Evolutionary conservation across 2,329 filamentous ascomycete species (phyloP), one percentile per base, ranked within the genome.

Genomic region (Furcasterigmium sp.): DNA sequence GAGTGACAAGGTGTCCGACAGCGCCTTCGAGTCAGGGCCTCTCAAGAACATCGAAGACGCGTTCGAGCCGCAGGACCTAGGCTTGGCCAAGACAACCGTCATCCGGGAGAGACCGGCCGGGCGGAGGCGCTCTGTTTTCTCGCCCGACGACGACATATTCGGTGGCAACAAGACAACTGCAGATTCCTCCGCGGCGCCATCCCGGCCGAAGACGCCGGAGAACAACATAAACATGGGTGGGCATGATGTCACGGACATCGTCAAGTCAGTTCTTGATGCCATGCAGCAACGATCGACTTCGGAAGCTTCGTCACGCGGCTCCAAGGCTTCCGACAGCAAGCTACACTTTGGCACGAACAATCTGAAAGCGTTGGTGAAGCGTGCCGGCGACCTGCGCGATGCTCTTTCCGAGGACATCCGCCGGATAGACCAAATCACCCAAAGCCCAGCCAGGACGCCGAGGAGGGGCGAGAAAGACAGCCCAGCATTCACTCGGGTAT

Each of bases 311-410:
- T 51, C 56, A 15, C 56, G 56, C 17, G 59, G 57, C 35, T 54
- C 60, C 5, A 59, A 55, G 47, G 58, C 55, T 10, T 64, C 72
- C 36, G 68, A 70, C 40, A 69, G 72, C 46, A 75, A 75, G 62
- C 73, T 84, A 54, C 82, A 82, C 46, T 85, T 85, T 49, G 81
- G 84, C 55, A 84, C 81, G 5, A 83, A 82, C 49, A 84, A 78
- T 58, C 68, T 85, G n/a, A 80, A 78, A 52, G 77, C 80, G 53
- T 64, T 85, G 42, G 81, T 85, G 29, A 80, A 78, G 56, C 71
- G 79, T 46, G 81, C 81, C 2, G 72, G 76, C 21, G 75, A 77
- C 43, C 61, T 85, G 26, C 73, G 76, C 21, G 78, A 83, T 50
- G 65, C 68, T 4, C 62, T 85, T 18, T 79, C 79, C 1, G 79